Conservation (phyloP, 2,329 filamentous ascomycete species). For the Lasiodiplodia sp. region DNA sequence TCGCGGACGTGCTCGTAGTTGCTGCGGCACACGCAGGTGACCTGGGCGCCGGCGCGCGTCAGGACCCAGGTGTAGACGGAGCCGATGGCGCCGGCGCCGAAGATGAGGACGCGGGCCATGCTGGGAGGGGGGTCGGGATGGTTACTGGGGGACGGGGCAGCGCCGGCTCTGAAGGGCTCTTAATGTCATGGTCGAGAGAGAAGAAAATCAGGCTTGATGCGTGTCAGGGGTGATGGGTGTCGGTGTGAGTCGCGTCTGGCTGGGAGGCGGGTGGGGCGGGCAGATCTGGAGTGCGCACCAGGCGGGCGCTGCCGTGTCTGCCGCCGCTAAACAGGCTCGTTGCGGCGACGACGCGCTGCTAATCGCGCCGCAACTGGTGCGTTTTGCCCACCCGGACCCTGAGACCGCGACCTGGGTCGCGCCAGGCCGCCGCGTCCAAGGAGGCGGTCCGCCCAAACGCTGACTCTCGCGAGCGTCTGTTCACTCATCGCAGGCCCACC, state of each 20-base stretch:
- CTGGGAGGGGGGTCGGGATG: not conserved
- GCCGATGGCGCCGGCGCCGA: conserved; percentile 53
- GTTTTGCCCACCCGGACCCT: not conserved
- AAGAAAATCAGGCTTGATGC: conserved; percentile 18
- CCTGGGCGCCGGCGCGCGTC: conserved; percentile 44
- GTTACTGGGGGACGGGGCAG: not conserved
- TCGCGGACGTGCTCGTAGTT: conserved; percentile 52
- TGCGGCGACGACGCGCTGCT: not conserved
- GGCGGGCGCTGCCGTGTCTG: conserved; percentile 24
- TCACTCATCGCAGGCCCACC: not conserved
- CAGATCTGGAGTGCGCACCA: conserved; percentile 23
- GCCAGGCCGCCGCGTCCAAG: not conserved
- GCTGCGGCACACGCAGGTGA: conserved; percentile 55
- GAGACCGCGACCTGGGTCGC: not conserved
- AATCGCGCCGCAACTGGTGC: not conserved
- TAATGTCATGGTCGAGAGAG: conserved; percentile 21
- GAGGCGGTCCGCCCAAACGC: not conserved
- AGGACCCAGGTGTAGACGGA: conserved; percentile 53
- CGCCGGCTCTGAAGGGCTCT: conserved; percentile 5
- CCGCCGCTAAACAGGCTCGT: conserved; percentile 13
- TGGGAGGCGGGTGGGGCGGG: not conserved
- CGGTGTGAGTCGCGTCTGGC: conserved; percentile 18
- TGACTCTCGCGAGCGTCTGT: not conserved
- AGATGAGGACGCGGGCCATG: conserved; percentile 43
- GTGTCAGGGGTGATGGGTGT: conserved; percentile 22